These are phyloP conservation scores for Cordyceps javanica DNA, from an alignment of 2,329 filamentous ascomycete species.

Conservation along the genomic window DNA sequence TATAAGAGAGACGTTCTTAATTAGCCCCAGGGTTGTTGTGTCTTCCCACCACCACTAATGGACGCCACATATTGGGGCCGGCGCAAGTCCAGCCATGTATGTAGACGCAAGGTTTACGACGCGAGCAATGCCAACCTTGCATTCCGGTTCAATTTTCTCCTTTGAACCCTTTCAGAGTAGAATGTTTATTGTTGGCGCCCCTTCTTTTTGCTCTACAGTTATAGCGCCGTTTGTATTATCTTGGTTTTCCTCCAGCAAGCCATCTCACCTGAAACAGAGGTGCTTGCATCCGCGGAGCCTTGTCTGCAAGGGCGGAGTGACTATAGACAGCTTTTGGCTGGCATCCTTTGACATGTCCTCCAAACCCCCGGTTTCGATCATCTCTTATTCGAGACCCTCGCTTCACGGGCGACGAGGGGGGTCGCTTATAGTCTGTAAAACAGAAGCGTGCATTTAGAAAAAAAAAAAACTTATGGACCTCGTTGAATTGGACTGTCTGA, in stretches of 20 bases:
- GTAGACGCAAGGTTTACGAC: neutral
- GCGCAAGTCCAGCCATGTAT: neutral
- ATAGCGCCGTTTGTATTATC: neutral
- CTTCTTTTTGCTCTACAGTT: neutral
- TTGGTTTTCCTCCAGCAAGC: neutral
- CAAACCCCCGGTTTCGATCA: neutral
- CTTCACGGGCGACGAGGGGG: neutral
- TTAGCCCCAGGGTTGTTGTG: neutral
- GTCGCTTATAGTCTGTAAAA: too few species aligned
- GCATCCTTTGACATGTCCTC: neutral
- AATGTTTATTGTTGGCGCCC: neutral
- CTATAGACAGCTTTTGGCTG: too few species aligned
- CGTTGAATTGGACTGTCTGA: neutral
- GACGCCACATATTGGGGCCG: constrained; percentile 4
- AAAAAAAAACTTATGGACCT: neutral
- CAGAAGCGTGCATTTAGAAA: neutral
- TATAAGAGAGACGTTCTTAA: neutral
- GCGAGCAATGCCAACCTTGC: neutral
- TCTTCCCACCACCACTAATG: neutral
- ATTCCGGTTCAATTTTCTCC: neutral
- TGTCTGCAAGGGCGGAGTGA: neutral
- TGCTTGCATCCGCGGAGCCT: neutral
- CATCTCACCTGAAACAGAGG: neutral
- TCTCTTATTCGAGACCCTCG: neutral
- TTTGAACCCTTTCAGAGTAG: neutral